Base-by-base conservation (phyloP, 495 filamentous ascomycete genomes). In the Neurospora cerealis region DNA sequence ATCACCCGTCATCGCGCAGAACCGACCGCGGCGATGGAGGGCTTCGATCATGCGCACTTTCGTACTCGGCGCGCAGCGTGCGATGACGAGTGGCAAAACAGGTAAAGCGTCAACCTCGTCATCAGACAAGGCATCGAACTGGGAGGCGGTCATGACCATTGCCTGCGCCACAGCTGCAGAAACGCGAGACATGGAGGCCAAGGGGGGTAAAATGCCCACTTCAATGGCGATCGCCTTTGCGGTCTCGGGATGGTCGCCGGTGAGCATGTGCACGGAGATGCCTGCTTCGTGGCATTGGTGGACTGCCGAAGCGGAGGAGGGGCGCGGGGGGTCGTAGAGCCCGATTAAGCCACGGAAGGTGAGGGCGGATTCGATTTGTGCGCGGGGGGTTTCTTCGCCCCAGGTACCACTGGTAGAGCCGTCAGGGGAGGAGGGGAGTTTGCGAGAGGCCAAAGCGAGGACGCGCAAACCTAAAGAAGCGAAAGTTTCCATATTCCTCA, bases 211-310 rank as follows among this genome's bases (percentile, higher is more conserved):
- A 73, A 93, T 93, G 42, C 91, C 92, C 11, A 93, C 90, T 81
- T 93, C 88, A 73, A 88, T 87, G 19, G 92, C 93, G 75, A 95
- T 94, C 0, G 91, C 90, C 72, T 88, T 88, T 38, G 93, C 93
- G 6, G 92, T 95, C 38, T 88, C 88, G 0, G 89, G 88, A 70
- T 94, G 91, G 77, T 95, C 92, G 15, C 91, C 92, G n/a, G 92
- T 95, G 8, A 94, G 83, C 92, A 95, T 95, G 80, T 93, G 91
- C 4, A 94, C 91, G 62, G 86, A 85, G 54, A 95, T 92, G 36
- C 92, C 93, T 32, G 92, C 92, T 46, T 85, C 81, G 60, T 89
- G 86, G 80, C 91, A 93, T 75, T 89, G 86, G 11, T 83, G 81
- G n/a, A 95, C 87, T 3, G 92, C 88, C 6, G 85, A 86, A 21